Evolutionary conservation across 805 yeast species (phyloP), one percentile per base, ranked within the genome.

Genomic region (Candida krabiensis): DNA sequence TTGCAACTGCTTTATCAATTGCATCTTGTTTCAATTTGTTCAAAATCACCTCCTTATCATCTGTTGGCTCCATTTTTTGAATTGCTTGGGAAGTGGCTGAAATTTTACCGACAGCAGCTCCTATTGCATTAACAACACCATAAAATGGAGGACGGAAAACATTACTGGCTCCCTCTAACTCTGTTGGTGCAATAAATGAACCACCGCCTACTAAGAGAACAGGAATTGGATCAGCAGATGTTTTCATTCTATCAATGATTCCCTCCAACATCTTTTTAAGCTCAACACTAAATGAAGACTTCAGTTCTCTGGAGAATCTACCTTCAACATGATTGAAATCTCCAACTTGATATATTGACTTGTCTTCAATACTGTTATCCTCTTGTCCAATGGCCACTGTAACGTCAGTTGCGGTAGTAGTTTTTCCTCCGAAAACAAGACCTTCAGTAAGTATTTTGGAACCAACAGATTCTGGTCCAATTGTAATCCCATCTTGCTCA

Each of bases 401-500:
- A 13, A 70, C 56, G 53, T 71, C 76, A 8, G 75, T 56, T 4
- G 72, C 51, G 5, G 76, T 71, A 1, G 50, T 31, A 2, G 46
- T 50, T 15, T 50, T 48, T 29, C 75, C 76, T 26, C 73, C 73
- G 53, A 69, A 70, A 2, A 67, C 53, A 18, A 56, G 30, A 3
- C 68, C 55, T 43, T 53, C 52, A 4, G 47, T 53, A 16, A 54
- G 48, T 13, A 66, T 61, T 13, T 69, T 70, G 33, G 57, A 46
- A 11, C 75, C 77, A 13, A 66, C 70, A 7, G 74, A 68, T 29
- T 69, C 76, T 1, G 77, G 75, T 3, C 76, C 76, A 23, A 70
- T 55, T 8, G 58, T 51, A 5, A 66, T 31, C 4, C 34, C 30
- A 3, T 18, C 37, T 8, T 12, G 19, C 4, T 43, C 40, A 13